phyloP scores from a whole-genome alignment of 2,329 filamentous ascomycete species.

The Sporothrix brasiliensis region DNA sequence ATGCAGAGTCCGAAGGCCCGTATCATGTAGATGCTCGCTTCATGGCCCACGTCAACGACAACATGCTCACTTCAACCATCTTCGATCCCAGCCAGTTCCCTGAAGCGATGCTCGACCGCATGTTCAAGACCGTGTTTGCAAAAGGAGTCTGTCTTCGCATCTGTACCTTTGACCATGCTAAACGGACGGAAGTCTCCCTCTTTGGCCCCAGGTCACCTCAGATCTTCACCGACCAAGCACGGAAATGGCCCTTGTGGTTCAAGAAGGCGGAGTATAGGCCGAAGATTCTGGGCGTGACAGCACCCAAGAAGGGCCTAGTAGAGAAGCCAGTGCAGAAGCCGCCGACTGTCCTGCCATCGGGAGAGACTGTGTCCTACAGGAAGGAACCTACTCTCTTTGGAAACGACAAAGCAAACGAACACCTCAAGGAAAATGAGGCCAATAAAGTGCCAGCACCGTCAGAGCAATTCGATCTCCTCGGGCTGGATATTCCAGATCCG shows the following conservation, averaged over 20 bases:
- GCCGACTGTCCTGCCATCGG: background rate
- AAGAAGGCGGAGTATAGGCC: slow-evolving; percentile 30
- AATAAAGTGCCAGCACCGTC: background rate
- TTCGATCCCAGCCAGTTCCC: slow-evolving; percentile 38
- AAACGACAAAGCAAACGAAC: background rate
- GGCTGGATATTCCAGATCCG: background rate
- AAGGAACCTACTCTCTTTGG: background rate
- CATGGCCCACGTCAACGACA: slow-evolving; percentile 40
- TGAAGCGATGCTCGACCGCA: background rate
- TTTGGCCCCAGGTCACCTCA: slow-evolving; percentile 37
- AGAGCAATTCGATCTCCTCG: slow-evolving; percentile 26
- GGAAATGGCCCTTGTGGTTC: slow-evolving; percentile 33
- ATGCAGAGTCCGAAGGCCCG: slow-evolving; percentile 37
- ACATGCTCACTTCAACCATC: slow-evolving; percentile 40
- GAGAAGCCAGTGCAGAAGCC: background rate
- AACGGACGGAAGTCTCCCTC: slow-evolving; percentile 32
- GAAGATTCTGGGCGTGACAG: slow-evolving; percentile 19
- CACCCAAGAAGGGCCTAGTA: background rate
- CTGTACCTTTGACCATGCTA: slow-evolving; percentile 35
- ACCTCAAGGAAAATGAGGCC: background rate
- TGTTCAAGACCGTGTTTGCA: slow-evolving; percentile 37
- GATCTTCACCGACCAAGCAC: slow-evolving; percentile 34
- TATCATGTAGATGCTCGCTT: slow-evolving; percentile 39
- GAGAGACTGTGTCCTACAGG: background rate
- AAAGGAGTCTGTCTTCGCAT: slow-evolving; percentile 39